A percentile compares a stretch with the other conserved stretches of the same genome.
Conservation (phyloP, 2,329 filamentous ascomycete genomes). For the Mycosphaerelloides madeirae region DNA sequence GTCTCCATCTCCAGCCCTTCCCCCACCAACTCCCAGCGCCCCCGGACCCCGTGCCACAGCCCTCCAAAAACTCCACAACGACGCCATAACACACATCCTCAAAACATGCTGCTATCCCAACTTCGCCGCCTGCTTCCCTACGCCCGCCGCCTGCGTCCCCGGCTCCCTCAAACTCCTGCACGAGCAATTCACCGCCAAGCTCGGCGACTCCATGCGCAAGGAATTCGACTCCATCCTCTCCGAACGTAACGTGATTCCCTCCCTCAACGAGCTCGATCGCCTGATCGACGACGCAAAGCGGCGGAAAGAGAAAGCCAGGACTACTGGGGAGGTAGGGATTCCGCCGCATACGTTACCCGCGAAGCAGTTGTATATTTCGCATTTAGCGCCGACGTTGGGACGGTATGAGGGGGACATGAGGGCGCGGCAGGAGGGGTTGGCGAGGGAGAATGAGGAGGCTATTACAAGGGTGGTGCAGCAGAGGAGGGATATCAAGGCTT, state of each 20-base stretch:
- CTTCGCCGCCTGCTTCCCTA: slow-evolving; percentile 61
- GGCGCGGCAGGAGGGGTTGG: slow-evolving; percentile 45
- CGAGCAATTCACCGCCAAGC: slow-evolving; percentile 54
- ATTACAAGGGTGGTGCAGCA: slow-evolving; percentile 50
- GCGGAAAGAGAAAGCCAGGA: slow-evolving; percentile 45
- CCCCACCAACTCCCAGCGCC: slow-evolving; percentile 48
- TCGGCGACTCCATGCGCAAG: slow-evolving; percentile 47
- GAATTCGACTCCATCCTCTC: slow-evolving; percentile 59
- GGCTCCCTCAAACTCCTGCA: slow-evolving; percentile 54
- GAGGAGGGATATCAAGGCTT: slow-evolving; percentile 52
- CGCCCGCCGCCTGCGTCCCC: slow-evolving; percentile 54
- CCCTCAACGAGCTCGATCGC: slow-evolving; percentile 58
- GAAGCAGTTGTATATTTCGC: slow-evolving; percentile 53
- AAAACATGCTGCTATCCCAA: slow-evolving; percentile 58
- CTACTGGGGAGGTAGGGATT: too few species aligned
- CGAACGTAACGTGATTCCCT: slow-evolving; percentile 52
- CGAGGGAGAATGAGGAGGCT: slow-evolving; percentile 51
- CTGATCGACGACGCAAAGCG: slow-evolving; percentile 55
- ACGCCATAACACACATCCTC: slow-evolving; percentile 56
- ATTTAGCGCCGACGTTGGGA: slow-evolving; percentile 53
- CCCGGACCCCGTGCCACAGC: slow-evolving; percentile 58
- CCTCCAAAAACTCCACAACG: slow-evolving; percentile 56
- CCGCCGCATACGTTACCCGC: slow-evolving; percentile 58
- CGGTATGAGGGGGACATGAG: slow-evolving; percentile 48
- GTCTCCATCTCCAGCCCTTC: slow-evolving; percentile 16